Evolutionary conservation across 2,329 filamentous ascomycete genomes (phyloP).

Genomic region (Aureobasidium pullulans): DNA sequence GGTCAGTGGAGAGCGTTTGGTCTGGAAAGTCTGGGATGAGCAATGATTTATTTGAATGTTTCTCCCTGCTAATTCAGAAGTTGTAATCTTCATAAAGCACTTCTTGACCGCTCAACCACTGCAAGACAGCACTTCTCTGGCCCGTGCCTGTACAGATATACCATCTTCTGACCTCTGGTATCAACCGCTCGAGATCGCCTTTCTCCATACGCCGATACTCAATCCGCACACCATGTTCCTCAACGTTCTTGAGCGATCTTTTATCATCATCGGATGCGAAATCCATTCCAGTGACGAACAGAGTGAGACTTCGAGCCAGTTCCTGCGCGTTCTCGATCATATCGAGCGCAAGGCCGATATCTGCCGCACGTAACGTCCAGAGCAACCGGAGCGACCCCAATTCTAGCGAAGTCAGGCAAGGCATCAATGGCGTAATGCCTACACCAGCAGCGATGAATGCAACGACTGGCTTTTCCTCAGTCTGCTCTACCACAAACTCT

Average conservation of each 20-base stretch:
- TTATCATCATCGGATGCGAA: constrained; percentile 16
- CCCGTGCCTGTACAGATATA: constrained; percentile 52
- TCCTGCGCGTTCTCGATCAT: constrained; percentile 46
- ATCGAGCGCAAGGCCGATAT: constrained; percentile 57
- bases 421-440: constrained; percentile 73
- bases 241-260: constrained; percentile 37
- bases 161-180: constrained; percentile 38
- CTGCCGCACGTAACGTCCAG: constrained; percentile 59
- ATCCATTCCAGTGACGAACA: constrained; percentile 57
- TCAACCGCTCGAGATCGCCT: constrained; percentile 36
- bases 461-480: constrained; percentile 30
- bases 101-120: constrained; percentile 41
- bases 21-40: too few relatives aligned
- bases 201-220: constrained; percentile 40
- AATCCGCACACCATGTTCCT: constrained; percentile 27
- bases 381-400: constrained; percentile 48
- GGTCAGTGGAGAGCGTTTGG: too few relatives aligned
- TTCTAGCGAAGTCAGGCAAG: constrained; percentile 32
- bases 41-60: too few relatives aligned
- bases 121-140: constrained; percentile 42
- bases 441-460: constrained; percentile 71
- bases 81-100: constrained; percentile 47
- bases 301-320: constrained; percentile 44
- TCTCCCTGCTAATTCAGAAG: constrained; percentile 21
- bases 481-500: constrained; percentile 39